Conservation (phyloP, 2,329 filamentous ascomycete species). For the Hyphodiscus sp. region DNA sequence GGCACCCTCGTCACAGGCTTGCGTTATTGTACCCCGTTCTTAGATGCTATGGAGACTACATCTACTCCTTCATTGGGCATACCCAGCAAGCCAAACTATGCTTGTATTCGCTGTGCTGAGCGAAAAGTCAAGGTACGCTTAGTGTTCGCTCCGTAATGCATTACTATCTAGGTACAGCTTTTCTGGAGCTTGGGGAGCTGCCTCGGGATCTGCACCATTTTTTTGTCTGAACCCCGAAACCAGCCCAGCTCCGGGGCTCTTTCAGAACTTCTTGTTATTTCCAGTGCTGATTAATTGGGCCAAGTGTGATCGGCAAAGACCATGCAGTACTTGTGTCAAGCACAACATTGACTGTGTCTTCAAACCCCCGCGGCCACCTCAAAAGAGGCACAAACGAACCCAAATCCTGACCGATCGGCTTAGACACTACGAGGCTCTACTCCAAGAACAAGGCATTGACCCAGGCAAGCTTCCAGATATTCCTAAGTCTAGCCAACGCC, state of each 20-base stretch:
- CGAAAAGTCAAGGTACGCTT: slow-evolving; percentile 50
- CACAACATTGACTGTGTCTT: slow-evolving; percentile 54
- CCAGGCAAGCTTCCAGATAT: slow-evolving; percentile 6
- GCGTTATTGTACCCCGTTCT: no score
- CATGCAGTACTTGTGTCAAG: slow-evolving; percentile 62
- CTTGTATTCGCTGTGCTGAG: slow-evolving; percentile 10
- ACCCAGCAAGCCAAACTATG: slow-evolving; percentile 3
- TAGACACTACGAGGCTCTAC: slow-evolving; percentile 22
- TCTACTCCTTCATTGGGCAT: not conserved
- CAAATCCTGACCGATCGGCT: slow-evolving; percentile 17
- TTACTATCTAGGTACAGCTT: no score
- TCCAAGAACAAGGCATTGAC: slow-evolving; percentile 22
- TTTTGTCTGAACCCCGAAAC: no score
- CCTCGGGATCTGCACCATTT: no score
- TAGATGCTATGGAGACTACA: not conserved
- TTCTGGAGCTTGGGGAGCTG: no score
- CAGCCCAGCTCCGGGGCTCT: no score
- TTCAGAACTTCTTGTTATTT: no score
- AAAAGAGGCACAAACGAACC: slow-evolving; percentile 35
- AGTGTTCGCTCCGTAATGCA: no score
- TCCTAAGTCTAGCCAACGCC: slow-evolving; percentile 1
- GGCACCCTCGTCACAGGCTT: no score
- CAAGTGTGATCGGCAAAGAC: slow-evolving; percentile 62
- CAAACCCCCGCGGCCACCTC: slow-evolving; percentile 54
- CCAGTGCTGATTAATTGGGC: no score